A percentile compares a stretch with the other conserved stretches of the same genome.
Conservation (phyloP, 306 rosid genomes). For the Ziziphus jujuba region DNA sequence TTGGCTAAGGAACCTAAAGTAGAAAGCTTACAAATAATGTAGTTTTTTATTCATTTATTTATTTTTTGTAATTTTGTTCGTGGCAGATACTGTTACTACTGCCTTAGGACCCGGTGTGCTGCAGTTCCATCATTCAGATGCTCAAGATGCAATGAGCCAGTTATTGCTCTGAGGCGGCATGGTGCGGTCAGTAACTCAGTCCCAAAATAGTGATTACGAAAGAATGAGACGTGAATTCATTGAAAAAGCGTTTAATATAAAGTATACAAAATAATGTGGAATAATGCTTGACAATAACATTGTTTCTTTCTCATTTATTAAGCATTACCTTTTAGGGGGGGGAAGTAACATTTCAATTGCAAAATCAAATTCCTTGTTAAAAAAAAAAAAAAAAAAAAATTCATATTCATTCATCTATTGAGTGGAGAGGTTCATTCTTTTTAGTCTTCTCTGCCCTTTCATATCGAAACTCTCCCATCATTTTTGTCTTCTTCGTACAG, state of each 20-base stretch:
- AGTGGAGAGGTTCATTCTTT: conserved; percentile 33
- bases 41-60: too few relatives aligned
- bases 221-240: conserved; percentile 19
- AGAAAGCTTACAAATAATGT: background rate
- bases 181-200: conserved; percentile 28
- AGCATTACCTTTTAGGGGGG: conserved; percentile 26
- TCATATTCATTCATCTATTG: conserved; percentile 25
- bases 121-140: conserved; percentile 90
- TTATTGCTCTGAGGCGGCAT: conserved; percentile 83
- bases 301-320: conserved; percentile 15
- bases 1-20: too few relatives aligned
- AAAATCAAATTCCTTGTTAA: conserved; percentile 14
- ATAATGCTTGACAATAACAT: conserved; percentile 36
- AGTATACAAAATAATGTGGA: conserved; percentile 32
- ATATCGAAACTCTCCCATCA: background rate
- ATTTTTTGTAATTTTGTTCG: background rate
- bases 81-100: conserved; percentile 90
- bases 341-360: conserved; percentile 22
- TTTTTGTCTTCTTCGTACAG: background rate
- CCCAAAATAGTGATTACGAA: conserved; percentile 37
- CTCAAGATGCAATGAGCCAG: conserved; percentile 80
- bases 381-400: background rate
- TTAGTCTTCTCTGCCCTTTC: background rate
- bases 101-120: conserved; percentile 91
- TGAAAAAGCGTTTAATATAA: conserved; percentile 32